A percentile compares a stretch with the other conserved stretches of the same genome.
Evolutionary conservation across 202 grass and related monocot species (phyloP).

Genomic region (Setaria italica): DNA sequence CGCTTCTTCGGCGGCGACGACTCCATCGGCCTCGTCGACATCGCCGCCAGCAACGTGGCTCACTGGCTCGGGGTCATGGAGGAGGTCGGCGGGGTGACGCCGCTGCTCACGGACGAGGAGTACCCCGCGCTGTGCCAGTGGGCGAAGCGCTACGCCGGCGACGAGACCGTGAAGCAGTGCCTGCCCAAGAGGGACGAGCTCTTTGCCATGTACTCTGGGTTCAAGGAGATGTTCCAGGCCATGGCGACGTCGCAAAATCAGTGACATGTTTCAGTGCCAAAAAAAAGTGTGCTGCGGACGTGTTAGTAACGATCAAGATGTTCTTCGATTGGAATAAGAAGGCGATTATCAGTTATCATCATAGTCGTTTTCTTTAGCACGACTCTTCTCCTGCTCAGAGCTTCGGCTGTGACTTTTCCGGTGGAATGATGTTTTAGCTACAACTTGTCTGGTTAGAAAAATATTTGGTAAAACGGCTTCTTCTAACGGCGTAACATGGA

Average conservation of each 20-base stretch:
- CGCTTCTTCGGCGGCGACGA: constrained; percentile 57
- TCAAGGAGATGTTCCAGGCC: constrained; percentile 42
- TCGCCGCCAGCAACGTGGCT: constrained; percentile 39
- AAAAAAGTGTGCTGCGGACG: not conserved
- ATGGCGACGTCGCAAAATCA: not conserved
- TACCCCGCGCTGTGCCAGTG: constrained; percentile 47
- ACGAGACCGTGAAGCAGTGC: constrained; percentile 38
- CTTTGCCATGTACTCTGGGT: constrained; percentile 12
- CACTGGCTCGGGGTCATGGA: constrained; percentile 56
- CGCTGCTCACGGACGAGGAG: constrained; percentile 40
- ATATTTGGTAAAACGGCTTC: no score
- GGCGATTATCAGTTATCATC: no score
- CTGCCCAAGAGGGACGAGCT: constrained; percentile 39
- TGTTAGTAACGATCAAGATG: not conserved
- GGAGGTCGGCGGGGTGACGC: constrained; percentile 46
- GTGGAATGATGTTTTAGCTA: no score
- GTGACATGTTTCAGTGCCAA: not conserved
- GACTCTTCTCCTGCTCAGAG: no score
- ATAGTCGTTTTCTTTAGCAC: no score
- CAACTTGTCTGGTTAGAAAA: no score
- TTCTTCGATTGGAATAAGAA: no score
- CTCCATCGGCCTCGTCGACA: constrained; percentile 49
- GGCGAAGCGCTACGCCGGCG: constrained; percentile 39
- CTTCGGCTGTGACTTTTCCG: no score
- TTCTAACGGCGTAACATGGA: no score